phyloP scores from a whole-genome alignment of 371 early-diverging fungal species.

The Zychaea mexicana region DNA sequence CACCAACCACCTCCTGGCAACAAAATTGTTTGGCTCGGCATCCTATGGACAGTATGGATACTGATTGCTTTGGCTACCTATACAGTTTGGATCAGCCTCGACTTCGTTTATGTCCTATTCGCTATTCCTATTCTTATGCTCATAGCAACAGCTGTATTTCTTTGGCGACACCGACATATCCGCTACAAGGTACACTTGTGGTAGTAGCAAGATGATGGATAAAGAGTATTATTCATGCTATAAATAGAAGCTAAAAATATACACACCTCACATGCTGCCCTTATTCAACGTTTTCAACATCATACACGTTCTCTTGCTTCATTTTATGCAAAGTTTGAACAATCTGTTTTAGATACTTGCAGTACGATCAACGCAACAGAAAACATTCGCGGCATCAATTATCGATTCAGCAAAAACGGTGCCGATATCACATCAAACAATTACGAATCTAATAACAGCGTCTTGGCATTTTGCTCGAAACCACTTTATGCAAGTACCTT shows the following conservation, averaged over 20 bases:
- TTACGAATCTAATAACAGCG: background rate
- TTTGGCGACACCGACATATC: conserved; percentile 31
- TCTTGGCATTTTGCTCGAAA: background rate
- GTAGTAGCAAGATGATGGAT: background rate
- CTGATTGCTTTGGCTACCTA: conserved; percentile 21
- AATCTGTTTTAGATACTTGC: conserved; percentile 31
- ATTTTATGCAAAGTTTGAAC: conserved; percentile 36
- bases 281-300: background rate
- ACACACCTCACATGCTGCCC: too few relatives aligned
- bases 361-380: conserved; percentile 49
- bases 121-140: conserved; percentile 29
- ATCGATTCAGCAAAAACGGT: conserved; percentile 33
- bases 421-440: background rate
- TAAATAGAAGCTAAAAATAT: too few relatives aligned
- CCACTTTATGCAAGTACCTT: conserved; percentile 7
- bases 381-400: conserved; percentile 49
- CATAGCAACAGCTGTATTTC: conserved; percentile 18
- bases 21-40: conserved; percentile 23
- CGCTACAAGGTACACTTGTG: conserved; percentile 29
- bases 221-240: background rate
- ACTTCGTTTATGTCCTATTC: conserved; percentile 8
- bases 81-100: conserved; percentile 20
- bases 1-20: conserved; percentile 33
- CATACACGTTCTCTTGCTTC: background rate
- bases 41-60: conserved; percentile 27